A percentile compares a stretch with the other conserved stretches of the same genome.
These are phyloP conservation scores for Xylaria sp. DNA, from an alignment of 2,329 filamentous ascomycete genomes.

Conservation along the genomic window DNA sequence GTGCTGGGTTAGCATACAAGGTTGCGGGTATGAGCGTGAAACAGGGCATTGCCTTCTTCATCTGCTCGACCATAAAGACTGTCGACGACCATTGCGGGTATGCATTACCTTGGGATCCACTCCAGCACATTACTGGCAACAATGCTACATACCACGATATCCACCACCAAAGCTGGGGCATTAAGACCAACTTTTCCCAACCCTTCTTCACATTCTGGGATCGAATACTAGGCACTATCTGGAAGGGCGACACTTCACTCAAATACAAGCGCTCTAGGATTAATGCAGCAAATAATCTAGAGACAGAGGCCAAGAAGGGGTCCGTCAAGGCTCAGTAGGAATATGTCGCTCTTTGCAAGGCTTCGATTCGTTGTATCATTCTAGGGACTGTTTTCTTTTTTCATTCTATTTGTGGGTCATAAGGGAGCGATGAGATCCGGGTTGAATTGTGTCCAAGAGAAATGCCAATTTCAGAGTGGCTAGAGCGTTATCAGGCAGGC, in stretches of 20 bases:
- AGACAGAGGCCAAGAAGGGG: constrained; percentile 60
- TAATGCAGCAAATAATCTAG: constrained; percentile 52
- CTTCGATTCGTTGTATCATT: constrained; percentile 43
- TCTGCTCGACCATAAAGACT: constrained; percentile 90
- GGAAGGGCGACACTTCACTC: constrained; percentile 69
- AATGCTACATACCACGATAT: constrained; percentile 98
- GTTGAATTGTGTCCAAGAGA: constrained; percentile 36
- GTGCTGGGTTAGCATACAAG: constrained; percentile 86
- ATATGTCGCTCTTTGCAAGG: not conserved
- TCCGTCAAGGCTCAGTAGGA: constrained; percentile 46
- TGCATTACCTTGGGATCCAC: constrained; percentile 91
- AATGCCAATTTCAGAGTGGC: constrained; percentile 30
- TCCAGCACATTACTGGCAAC: constrained; percentile 92
- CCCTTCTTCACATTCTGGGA: constrained; percentile 98
- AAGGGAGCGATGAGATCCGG: constrained; percentile 28
- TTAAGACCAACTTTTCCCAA: constrained; percentile 94
- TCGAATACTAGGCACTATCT: constrained; percentile 80
- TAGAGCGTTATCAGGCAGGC: constrained; percentile 32
- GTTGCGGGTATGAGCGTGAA: constrained; percentile 82
- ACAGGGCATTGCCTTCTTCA: constrained; percentile 90
- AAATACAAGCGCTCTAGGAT: constrained; percentile 56
- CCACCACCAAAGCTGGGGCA: constrained; percentile 98
- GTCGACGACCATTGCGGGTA: constrained; percentile 99
- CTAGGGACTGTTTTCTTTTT: constrained; percentile 39
- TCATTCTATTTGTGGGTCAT: constrained; percentile 25